phyloP scores from a whole-genome alignment of 2,329 filamentous ascomycete species.

The Penicillium sp. region DNA sequence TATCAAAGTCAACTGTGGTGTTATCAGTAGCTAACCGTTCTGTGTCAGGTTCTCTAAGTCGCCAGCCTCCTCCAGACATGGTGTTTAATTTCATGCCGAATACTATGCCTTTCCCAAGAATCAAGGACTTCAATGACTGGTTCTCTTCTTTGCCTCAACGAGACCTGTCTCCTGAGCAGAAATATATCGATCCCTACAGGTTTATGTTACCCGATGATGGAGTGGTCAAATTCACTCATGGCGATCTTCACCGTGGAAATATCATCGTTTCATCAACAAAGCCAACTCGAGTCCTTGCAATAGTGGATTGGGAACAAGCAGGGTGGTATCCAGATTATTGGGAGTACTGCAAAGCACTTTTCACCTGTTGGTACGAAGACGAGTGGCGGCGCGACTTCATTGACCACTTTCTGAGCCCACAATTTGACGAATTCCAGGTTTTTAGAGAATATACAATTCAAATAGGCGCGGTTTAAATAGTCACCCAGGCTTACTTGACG shows the following conservation, averaged over 20 bases:
- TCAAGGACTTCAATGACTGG: slow-evolving; percentile 31
- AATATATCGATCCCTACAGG: slow-evolving; percentile 23
- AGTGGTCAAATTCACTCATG: slow-evolving; percentile 37
- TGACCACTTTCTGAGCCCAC: background rate
- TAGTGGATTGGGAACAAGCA: slow-evolving; percentile 35
- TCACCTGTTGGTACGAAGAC: slow-evolving; percentile 20
- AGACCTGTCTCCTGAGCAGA: slow-evolving; percentile 2
- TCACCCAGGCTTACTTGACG: no score
- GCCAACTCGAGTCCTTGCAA: slow-evolving; percentile 22
- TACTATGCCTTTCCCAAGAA: slow-evolving; percentile 21
- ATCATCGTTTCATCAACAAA: slow-evolving; percentile 29
- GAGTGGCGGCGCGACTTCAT: background rate
- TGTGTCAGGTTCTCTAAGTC: slow-evolving; percentile 22
- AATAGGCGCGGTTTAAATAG: background rate
- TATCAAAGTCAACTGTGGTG: no score
- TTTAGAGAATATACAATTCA: background rate
- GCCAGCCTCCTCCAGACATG: slow-evolving; percentile 18
- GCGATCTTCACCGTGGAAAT: slow-evolving; percentile 34
- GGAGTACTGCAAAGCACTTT: slow-evolving; percentile 37
- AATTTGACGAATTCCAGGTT: background rate
- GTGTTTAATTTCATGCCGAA: slow-evolving; percentile 19
- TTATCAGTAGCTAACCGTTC: background rate
- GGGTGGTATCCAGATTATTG: slow-evolving; percentile 39
- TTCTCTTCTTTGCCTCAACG: slow-evolving; percentile 26
- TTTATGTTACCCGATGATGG: slow-evolving; percentile 28